A percentile compares a stretch with the other conserved stretches of the same genome.
Evolutionary conservation across 129 eudicot species (phyloP).

Genomic region (Pulicaria dysenterica): DNA sequence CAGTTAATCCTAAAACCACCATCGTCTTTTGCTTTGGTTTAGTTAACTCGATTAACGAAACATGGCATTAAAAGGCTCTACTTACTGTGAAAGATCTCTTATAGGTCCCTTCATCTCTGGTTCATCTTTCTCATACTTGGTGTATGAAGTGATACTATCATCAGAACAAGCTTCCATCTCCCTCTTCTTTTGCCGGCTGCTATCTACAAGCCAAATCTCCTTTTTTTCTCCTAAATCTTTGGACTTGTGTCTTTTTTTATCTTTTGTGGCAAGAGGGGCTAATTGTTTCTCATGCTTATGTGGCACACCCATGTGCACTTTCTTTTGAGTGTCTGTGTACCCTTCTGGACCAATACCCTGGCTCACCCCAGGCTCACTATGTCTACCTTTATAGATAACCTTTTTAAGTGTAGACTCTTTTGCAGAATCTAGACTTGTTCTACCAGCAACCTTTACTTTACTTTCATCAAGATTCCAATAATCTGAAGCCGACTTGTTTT

Average conservation of each 20-base stretch:
- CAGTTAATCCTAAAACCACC: too few relatives aligned
- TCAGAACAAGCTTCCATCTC: slow-evolving; percentile 68
- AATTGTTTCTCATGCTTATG: slow-evolving; percentile 54
- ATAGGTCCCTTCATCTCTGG: slow-evolving; percentile 93
- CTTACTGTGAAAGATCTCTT: slow-evolving; percentile 76
- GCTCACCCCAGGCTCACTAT: slow-evolving; percentile 45
- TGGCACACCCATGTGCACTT: slow-evolving; percentile 32
- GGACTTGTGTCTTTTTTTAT: slow-evolving; percentile 56
- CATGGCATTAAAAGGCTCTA: not conserved
- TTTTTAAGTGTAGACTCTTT: slow-evolving; percentile 53
- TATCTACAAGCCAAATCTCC: slow-evolving; percentile 48
- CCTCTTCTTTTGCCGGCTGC: slow-evolving; percentile 46
- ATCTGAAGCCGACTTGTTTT: slow-evolving; percentile 55
- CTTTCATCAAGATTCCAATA: slow-evolving; percentile 55
- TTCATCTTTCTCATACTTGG: slow-evolving; percentile 84
- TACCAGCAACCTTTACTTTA: slow-evolving; percentile 57
- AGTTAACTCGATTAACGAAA: not conserved
- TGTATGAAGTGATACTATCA: slow-evolving; percentile 58
- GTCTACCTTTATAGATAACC: slow-evolving; percentile 49
- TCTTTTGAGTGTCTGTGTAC: slow-evolving; percentile 53
- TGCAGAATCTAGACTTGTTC: slow-evolving; percentile 42
- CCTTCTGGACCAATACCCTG: slow-evolving; percentile 52
- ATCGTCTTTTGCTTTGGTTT: too few relatives aligned
- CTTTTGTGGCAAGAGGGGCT: slow-evolving; percentile 44
- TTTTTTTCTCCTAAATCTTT: slow-evolving; percentile 44